Percentiles rank a stretch among this genome's conserved stretches.
These are phyloP conservation scores for Dioszegia hungarica DNA, from an alignment of 768 basidiomycete genomes.

Conservation along the genomic window DNA sequence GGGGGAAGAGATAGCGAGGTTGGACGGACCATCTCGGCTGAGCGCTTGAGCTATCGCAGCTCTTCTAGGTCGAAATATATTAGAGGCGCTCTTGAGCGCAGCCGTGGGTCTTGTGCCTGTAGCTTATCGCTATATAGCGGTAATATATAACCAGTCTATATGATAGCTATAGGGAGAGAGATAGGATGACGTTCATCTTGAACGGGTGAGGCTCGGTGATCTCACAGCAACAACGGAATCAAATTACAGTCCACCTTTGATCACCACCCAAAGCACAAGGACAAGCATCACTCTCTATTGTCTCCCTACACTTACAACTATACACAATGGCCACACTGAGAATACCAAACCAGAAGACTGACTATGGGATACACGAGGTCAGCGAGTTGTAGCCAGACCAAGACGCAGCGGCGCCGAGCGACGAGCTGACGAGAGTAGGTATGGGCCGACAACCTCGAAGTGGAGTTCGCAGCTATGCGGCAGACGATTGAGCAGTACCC, in stretches of 20 bases:
- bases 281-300: background rate
- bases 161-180: too few relatives aligned
- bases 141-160: too few relatives aligned
- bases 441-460: conserved; percentile 88
- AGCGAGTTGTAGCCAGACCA: background rate
- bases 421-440: conserved; percentile 54
- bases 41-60: too few relatives aligned
- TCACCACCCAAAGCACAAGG: background rate
- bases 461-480: conserved; percentile 83
- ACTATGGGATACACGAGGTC: conserved; percentile 39
- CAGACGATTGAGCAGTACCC: conserved; percentile 84
- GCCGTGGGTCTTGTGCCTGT: too few relatives aligned
- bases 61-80: too few relatives aligned
- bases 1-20: background rate
- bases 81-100: too few relatives aligned
- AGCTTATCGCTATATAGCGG: too few relatives aligned
- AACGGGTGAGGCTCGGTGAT: background rate
- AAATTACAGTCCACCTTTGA: background rate
- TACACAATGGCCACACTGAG: conserved; percentile 22
- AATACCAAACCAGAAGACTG: conserved; percentile 15
- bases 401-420: background rate
- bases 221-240: background rate
- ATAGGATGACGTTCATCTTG: too few relatives aligned
- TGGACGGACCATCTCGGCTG: too few relatives aligned
- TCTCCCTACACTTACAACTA: background rate